Percentiles rank a stretch among this genome's conserved stretches.
phyloP scores from a whole-genome alignment of 192 early-diverging fungal genomes.

The Gorgonomyces haynaldii region DNA sequence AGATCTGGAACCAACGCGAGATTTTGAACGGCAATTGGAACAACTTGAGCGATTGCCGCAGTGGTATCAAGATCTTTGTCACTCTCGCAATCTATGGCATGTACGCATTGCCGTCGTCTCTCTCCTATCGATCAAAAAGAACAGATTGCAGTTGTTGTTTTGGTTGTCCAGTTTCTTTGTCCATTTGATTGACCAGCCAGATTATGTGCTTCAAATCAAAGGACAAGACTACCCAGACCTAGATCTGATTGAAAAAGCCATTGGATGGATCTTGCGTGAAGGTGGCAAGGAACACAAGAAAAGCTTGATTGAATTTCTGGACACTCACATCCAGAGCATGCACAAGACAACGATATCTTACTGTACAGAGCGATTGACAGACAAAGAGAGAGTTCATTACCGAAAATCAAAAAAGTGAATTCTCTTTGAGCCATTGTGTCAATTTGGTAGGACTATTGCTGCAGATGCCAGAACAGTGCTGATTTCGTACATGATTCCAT shows the following conservation, averaged over 20 bases:
- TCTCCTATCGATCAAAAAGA: neutral
- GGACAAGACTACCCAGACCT: neutral
- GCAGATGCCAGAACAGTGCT: constrained; percentile 38
- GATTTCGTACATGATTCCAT: constrained; percentile 17
- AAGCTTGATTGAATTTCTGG: constrained; percentile 1
- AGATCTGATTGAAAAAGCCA: constrained; percentile 12
- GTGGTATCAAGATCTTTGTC: constrained; percentile 1
- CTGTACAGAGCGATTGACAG: constrained; percentile 2
- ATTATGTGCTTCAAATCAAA: neutral
- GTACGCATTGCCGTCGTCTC: constrained; percentile 3
- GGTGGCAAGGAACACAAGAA: constrained; percentile 3
- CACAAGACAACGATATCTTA: constrained; percentile 1
- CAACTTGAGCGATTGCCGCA: neutral
- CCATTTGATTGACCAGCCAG: neutral
- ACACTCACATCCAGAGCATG: neutral
- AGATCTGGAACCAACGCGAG: neutral
- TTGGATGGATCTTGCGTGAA: constrained; percentile 11
- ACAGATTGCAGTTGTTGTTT: neutral
- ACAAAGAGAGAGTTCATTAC: too few species aligned
- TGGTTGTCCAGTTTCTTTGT: neutral
- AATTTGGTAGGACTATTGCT: constrained; percentile 25
- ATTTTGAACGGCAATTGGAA: neutral
- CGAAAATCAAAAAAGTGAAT: too few species aligned
- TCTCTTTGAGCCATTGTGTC: constrained; percentile 18
- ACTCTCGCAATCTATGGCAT: constrained; percentile 4